Evolutionary conservation across 2,329 filamentous ascomycete genomes (phyloP), one percentile per base, ranked within the genome.

Genomic region (Tympanopsis confertula): DNA sequence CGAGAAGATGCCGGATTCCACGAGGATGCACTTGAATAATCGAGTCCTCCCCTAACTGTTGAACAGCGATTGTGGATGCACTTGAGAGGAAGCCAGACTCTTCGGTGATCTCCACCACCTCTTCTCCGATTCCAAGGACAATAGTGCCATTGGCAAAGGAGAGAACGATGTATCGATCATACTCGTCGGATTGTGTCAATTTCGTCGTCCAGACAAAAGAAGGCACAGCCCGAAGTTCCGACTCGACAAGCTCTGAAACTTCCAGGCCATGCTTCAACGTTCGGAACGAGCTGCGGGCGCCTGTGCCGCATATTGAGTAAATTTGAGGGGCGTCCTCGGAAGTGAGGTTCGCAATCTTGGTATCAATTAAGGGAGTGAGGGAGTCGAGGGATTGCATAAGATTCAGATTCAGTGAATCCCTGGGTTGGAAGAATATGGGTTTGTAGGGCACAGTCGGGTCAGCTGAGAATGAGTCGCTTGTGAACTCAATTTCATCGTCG

Each of bases 131-230:
- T 51, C 87, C 93, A 13, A 98, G 68, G 1, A 96, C 88, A 12
- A 96, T 68, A 0, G 91, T 98, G 20, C 79, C 83, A 48, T 93
- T 93, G 28, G 81, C 79, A 51, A 94, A 91, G 2, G 87, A 94
- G 4, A 99, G 69, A n/a, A 98, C 76, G 42, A 98, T 94, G 52
- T 96, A 95, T 0, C 86, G 82, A 58, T 98, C 89, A 45, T 81
- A 94, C 47, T 89, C 76, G 47, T 96, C 89, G 14, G 74, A 72
- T 15, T 77, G 76, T 26, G 78, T 82, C 35, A 94, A 65, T 56
- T 94, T 95, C 1, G 93, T 87, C 0, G 91, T 95, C 89, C 91
- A 99, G 3, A 98, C 88, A 2, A 85, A 83, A 0, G 82, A 85
- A 3, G 88, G 87, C n/a, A 85, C 79, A 51, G 86, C 84, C 7